These are phyloP conservation scores for Mycena haematopus DNA, from an alignment of 768 basidiomycete species.

Conservation along the genomic window DNA sequence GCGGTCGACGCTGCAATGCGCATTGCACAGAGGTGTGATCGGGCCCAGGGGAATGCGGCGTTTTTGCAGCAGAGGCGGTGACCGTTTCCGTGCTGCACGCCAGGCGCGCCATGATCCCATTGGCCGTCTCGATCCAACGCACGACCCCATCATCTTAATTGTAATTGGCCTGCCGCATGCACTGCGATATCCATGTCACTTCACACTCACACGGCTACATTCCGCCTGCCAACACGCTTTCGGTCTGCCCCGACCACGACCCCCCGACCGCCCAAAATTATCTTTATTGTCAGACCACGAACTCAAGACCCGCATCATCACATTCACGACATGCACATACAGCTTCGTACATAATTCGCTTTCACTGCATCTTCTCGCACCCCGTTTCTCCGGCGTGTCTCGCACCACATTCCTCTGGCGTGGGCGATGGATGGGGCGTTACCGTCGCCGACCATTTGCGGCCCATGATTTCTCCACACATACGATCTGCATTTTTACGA, in stretches of 20 bases:
- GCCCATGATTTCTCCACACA: too few species aligned
- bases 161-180: background rate
- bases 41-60: constrained; percentile 59
- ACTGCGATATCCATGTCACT: background rate
- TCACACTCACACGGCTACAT: constrained; percentile 2
- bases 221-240: background rate
- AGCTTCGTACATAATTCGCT: background rate
- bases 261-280: constrained; percentile 12
- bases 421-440: too few species aligned
- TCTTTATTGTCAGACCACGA: constrained; percentile 14
- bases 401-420: too few species aligned
- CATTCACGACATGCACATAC: constrained; percentile 18
- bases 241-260: background rate
- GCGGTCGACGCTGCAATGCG: constrained; percentile 62
- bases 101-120: background rate
- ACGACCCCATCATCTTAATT: background rate
- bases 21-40: constrained; percentile 68
- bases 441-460: background rate
- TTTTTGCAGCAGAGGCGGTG: constrained; percentile 32
- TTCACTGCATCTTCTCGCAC: background rate
- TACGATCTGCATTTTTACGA: background rate
- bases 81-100: too few species aligned
- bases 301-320: constrained; percentile 14
- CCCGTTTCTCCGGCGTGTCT: background rate
- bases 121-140: too few species aligned